phyloP scores from a whole-genome alignment of 805 yeast species.

The Millerozyma miso region DNA sequence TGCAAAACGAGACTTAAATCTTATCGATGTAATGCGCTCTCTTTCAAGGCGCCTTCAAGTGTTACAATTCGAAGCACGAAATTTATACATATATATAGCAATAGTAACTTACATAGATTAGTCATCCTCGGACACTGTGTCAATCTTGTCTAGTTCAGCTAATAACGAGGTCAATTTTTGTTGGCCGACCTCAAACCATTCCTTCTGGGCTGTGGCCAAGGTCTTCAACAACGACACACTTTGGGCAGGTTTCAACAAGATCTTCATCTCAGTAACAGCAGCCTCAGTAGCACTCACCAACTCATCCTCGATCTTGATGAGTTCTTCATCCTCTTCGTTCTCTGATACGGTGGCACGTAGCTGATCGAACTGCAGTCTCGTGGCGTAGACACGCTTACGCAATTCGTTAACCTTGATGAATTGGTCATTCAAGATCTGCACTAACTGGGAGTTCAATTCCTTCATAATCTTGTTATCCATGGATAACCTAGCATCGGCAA shows the following conservation, averaged over 20 bases:
- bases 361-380: constrained; percentile 68
- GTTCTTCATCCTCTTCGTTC: constrained; percentile 49
- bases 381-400: constrained; percentile 65
- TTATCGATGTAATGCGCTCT: too few relatives aligned
- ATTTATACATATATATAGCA: too few relatives aligned
- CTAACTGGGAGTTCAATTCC: constrained; percentile 56
- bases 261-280: constrained; percentile 78
- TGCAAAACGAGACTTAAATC: too few relatives aligned
- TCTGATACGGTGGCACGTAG: constrained; percentile 49
- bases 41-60: too few relatives aligned
- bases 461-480: constrained; percentile 62
- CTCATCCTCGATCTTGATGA: constrained; percentile 66
- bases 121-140: constrained; percentile 34
- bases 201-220: constrained; percentile 66
- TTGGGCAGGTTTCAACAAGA: constrained; percentile 63
- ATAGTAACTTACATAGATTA: too few relatives aligned
- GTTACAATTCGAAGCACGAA: too few relatives aligned
- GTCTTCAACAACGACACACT: constrained; percentile 58
- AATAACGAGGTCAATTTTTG: constrained; percentile 30
- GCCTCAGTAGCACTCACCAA: constrained; percentile 72
- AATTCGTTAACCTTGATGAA: constrained; percentile 58
- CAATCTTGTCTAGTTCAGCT: constrained; percentile 29
- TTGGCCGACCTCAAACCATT: constrained; percentile 39
- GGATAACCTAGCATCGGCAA: constrained; percentile 65
- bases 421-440: constrained; percentile 48